phyloP scores from a whole-genome alignment of 2,329 filamentous ascomycete genomes.

The Neurospora sp. region DNA sequence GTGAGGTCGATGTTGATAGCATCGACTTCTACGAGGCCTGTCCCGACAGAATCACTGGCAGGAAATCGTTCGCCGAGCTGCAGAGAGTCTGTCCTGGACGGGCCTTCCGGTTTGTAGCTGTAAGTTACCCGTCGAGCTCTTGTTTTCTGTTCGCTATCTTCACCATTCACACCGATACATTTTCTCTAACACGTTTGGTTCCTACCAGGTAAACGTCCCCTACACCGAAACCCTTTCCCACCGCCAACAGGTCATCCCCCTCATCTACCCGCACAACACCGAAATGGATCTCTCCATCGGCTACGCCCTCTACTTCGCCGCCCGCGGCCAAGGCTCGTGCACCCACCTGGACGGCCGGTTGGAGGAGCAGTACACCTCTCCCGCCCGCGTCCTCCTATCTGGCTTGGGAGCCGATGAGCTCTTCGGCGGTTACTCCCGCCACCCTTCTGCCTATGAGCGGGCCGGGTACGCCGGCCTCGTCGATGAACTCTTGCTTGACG shows the following conservation, averaged over 20 bases:
- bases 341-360: constrained; percentile 15
- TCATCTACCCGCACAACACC: constrained; percentile 91
- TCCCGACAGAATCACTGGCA: constrained; percentile 81
- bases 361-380: constrained; percentile 45
- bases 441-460: constrained; percentile 64
- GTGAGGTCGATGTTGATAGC: constrained; percentile 3
- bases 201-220: constrained; percentile 60
- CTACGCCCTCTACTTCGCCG: constrained; percentile 88
- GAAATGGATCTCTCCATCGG: constrained; percentile 98
- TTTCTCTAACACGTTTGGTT: background rate
- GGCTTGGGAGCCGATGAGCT: constrained; percentile 93
- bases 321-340: constrained; percentile 55
- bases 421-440: constrained; percentile 85
- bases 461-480: constrained; percentile 61
- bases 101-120: constrained; percentile 71
- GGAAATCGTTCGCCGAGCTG: constrained; percentile 70
- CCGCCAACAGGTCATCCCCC: constrained; percentile 55
- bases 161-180: background rate
- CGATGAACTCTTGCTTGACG: constrained; percentile 76
- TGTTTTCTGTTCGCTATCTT: background rate
- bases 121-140: constrained; percentile 19
- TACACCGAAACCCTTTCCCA: constrained; percentile 65
- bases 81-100: constrained; percentile 56
- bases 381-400: constrained; percentile 76
- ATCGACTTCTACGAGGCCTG: constrained; percentile 63